Percentiles rank a stretch among this genome's conserved stretches.
Evolutionary conservation across 495 filamentous ascomycete genomes (phyloP).

Genomic region (Neurospora terricola): DNA sequence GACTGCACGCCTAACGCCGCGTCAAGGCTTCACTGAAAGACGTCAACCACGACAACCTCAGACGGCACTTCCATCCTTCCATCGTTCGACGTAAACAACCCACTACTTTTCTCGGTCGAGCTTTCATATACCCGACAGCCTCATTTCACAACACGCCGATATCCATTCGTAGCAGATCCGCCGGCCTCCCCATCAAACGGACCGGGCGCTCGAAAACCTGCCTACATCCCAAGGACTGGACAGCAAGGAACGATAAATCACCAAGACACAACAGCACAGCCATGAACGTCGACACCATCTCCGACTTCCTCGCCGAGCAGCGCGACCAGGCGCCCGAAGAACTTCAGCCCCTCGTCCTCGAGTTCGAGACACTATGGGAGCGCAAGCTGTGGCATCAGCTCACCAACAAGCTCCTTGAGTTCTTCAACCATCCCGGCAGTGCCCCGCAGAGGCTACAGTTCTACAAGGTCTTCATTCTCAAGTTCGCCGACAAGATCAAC

Average conservation of each 20-base stretch:
- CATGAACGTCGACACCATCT: constrained; percentile 80
- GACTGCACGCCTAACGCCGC: neutral
- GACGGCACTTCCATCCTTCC: neutral
- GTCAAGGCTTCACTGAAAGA: neutral
- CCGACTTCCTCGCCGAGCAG: constrained; percentile 84
- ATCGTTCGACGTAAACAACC: neutral
- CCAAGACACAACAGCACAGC: constrained; percentile 1
- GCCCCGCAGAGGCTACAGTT: constrained; percentile 74
- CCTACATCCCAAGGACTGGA: neutral
- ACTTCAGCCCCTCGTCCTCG: constrained; percentile 76
- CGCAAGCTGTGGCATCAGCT: constrained; percentile 99
- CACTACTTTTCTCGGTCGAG: neutral
- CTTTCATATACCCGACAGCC: neutral
- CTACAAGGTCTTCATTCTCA: constrained; percentile 90
- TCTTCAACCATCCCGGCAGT: constrained; percentile 76
- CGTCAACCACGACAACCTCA: neutral
- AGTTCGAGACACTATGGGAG: constrained; percentile 97
- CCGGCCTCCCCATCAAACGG: neutral
- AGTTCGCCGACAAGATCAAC: constrained; percentile 97
- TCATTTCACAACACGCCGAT: neutral
- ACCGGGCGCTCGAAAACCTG: neutral
- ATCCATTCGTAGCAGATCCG: neutral
- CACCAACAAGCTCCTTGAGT: constrained; percentile 77
- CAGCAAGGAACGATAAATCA: neutral
- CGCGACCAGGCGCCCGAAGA: constrained; percentile 77